These are phyloP conservation scores for Cladophialophora chaetospira DNA, from an alignment of 2,329 filamentous ascomycete genomes.

Conservation along the genomic window DNA sequence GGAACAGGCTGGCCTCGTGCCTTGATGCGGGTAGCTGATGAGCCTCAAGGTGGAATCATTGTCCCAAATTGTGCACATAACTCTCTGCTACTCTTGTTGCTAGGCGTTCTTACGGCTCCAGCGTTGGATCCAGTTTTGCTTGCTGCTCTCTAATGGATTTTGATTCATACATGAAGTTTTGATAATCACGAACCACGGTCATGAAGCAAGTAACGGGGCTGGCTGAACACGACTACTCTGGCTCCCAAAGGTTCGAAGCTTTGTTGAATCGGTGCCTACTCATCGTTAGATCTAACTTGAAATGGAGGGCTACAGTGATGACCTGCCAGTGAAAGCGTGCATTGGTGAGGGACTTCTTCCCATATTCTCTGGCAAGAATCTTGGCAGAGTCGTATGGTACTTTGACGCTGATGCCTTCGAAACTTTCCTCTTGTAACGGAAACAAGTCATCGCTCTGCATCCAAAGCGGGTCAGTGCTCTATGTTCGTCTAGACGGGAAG, in stretches of 20 bases:
- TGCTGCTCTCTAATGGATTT: too few relatives aligned
- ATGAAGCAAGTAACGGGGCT: too few relatives aligned
- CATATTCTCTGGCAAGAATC: conserved; percentile 16
- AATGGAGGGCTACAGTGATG: not conserved
- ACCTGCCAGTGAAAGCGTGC: conserved; percentile 15
- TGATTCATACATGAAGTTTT: too few relatives aligned
- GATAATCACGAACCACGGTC: too few relatives aligned
- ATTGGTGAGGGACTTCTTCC: conserved; percentile 13
- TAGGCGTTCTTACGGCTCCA: conserved; percentile 7
- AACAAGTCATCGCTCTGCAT: conserved; percentile 9
- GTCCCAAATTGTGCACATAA: conserved; percentile 4
- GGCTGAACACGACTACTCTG: conserved; percentile 4
- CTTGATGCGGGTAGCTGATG: not conserved
- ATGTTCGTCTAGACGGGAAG: not conserved
- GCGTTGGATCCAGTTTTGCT: too few relatives aligned
- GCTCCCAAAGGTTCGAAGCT: conserved; percentile 9
- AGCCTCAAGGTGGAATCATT: not conserved
- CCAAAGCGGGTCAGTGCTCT: not conserved
- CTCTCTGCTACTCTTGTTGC: conserved; percentile 6
- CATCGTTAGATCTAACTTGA: not conserved
- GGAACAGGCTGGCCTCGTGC: not conserved
- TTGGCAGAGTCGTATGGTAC: conserved; percentile 8
- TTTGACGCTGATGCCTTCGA: conserved; percentile 16
- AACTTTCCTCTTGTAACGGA: conserved; percentile 2
- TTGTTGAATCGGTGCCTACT: conserved; percentile 12